phyloP scores from a whole-genome alignment of 768 basidiomycete genomes.

The Amanita rimosa region DNA sequence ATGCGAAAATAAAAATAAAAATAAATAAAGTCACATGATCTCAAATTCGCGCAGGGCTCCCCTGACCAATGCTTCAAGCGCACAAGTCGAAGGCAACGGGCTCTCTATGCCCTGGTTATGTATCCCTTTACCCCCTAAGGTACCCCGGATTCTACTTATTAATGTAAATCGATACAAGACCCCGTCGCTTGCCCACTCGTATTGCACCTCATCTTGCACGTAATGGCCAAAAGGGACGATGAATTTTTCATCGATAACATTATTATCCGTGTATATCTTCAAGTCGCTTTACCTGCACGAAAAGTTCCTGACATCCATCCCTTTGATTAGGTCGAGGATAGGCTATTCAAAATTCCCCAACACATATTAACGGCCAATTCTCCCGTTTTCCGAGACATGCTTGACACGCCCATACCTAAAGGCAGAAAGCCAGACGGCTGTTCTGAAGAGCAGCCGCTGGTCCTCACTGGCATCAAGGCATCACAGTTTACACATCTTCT shows the following conservation, averaged over 20 bases:
- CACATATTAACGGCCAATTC: not conserved
- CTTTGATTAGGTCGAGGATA: conserved; percentile 3
- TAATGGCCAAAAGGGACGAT: not conserved
- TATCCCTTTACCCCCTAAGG: too few species aligned
- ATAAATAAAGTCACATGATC: too few species aligned
- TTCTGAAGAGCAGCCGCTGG: conserved; percentile 1
- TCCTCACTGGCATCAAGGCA: conserved; percentile 1
- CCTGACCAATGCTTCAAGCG: too few species aligned
- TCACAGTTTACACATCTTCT: conserved; percentile 8
- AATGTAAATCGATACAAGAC: too few species aligned
- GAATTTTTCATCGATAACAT: conserved; percentile 1
- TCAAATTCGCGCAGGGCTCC: too few species aligned
- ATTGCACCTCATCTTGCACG: not conserved
- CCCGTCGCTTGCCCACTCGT: too few species aligned
- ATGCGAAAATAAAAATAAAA: too few species aligned
- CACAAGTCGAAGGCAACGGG: too few species aligned
- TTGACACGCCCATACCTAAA: not conserved
- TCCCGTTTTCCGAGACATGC: conserved; percentile 1
- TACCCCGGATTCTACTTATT: too few species aligned
- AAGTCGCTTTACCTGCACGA: too few species aligned
- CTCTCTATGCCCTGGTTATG: too few species aligned
- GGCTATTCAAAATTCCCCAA: conserved; percentile 4
- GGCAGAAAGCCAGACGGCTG: not conserved
- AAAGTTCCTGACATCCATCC: too few species aligned
- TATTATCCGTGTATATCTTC: not conserved